phyloP scores from a whole-genome alignment of 305 asterid genomes.

The Rubia peregrina region DNA sequence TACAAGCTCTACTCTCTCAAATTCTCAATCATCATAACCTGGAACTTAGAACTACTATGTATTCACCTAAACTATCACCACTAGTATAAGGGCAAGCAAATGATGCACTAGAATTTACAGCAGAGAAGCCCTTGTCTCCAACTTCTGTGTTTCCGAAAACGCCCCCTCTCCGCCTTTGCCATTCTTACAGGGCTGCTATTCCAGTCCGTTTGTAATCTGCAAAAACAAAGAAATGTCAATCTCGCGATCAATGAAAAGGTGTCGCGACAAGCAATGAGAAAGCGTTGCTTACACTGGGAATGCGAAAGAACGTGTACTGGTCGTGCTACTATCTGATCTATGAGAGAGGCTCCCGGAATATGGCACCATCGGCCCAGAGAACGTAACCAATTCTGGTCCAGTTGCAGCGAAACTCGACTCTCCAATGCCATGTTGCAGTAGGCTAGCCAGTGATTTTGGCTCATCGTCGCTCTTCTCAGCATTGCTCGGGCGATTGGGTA shows the following conservation, averaged over 20 bases:
- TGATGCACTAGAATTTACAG: slow-evolving; percentile 63
- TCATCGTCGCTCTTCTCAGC: slow-evolving; percentile 21
- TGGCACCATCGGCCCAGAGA: slow-evolving; percentile 55
- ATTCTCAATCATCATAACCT: slow-evolving; percentile 4
- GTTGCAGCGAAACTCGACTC: slow-evolving; percentile 76
- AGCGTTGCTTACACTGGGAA: slow-evolving; percentile 63
- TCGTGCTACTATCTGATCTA: slow-evolving; percentile 86
- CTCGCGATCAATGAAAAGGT: neutral
- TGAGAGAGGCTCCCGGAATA: slow-evolving; percentile 72
- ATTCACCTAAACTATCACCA: slow-evolving; percentile 28
- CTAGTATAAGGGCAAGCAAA: slow-evolving; percentile 19
- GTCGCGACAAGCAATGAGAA: neutral
- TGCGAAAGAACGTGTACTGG: slow-evolving; percentile 83
- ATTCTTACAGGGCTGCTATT: slow-evolving; percentile 92
- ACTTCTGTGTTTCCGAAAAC: slow-evolving; percentile 47
- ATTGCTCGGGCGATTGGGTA: slow-evolving; percentile 22
- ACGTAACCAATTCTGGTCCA: slow-evolving; percentile 45
- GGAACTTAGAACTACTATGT: slow-evolving; percentile 16
- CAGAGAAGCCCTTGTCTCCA: slow-evolving; percentile 84
- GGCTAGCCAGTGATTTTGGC: slow-evolving; percentile 15
- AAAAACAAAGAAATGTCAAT: neutral
- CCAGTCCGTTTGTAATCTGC: slow-evolving; percentile 87
- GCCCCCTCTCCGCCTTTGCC: slow-evolving; percentile 66
- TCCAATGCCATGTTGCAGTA: slow-evolving; percentile 38
- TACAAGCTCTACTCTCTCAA: slow-evolving; percentile 29